These are phyloP conservation scores for Termitomyces sp. DNA, from an alignment of 768 basidiomycete species.

Conservation along the genomic window DNA sequence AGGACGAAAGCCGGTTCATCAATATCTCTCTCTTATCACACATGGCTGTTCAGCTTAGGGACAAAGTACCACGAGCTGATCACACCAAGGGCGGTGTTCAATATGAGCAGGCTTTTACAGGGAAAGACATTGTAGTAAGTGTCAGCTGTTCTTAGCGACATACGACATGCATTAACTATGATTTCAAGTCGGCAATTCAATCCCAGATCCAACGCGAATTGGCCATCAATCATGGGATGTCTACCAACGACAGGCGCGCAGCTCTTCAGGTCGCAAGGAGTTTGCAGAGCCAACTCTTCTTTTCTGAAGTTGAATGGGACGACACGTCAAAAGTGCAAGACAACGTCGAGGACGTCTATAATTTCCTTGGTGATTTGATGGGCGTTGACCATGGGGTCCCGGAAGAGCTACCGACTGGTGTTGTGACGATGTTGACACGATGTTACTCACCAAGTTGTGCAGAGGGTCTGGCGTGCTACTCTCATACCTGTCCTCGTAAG, in stretches of 20 bases:
- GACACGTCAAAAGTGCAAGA: slow-evolving; percentile 67
- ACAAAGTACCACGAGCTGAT: slow-evolving; percentile 81
- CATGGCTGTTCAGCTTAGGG: slow-evolving; percentile 82
- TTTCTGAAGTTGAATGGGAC: slow-evolving; percentile 97
- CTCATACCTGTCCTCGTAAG: slow-evolving; percentile 72
- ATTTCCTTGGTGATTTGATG: slow-evolving; percentile 82
- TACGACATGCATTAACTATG: not conserved
- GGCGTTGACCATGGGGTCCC: slow-evolving; percentile 54
- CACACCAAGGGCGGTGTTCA: slow-evolving; percentile 94
- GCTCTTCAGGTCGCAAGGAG: slow-evolving; percentile 87
- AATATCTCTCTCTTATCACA: slow-evolving; percentile 86
- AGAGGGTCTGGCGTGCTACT: slow-evolving; percentile 78
- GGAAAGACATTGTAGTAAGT: slow-evolving; percentile 89
- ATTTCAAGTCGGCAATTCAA: slow-evolving; percentile 75
- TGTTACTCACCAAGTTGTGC: slow-evolving; percentile 89
- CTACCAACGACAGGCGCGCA: slow-evolving; percentile 73
- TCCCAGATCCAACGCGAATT: slow-evolving; percentile 82
- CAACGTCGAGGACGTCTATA: slow-evolving; percentile 90
- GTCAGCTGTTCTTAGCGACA: not conserved
- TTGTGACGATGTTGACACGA: slow-evolving; percentile 83
- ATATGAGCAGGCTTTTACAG: slow-evolving; percentile 88
- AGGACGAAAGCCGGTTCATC: slow-evolving; percentile 71
- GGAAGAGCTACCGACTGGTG: slow-evolving; percentile 78
- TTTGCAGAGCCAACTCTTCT: slow-evolving; percentile 89
- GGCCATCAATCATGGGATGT: slow-evolving; percentile 66